Evolutionary conservation across 1,139 yeast species (phyloP).

Genomic region (Geotrichum aggregatum): DNA sequence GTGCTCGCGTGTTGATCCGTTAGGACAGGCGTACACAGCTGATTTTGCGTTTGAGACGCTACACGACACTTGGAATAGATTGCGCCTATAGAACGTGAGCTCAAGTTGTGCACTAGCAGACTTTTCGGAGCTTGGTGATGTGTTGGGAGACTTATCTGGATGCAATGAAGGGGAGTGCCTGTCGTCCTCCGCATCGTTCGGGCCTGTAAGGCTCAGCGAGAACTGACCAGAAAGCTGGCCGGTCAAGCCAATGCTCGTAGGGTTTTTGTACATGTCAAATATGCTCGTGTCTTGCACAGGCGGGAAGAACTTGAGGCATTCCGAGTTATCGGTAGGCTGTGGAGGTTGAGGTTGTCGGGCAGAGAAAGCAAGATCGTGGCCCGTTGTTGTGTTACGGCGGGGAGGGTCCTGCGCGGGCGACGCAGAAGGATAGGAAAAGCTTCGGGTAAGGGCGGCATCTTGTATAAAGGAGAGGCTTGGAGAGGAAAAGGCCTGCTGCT

Average conservation of each 20-base stretch:
- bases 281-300: slow-evolving; percentile 4
- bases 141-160: neutral
- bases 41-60: slow-evolving; percentile 31
- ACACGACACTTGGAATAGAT: slow-evolving; percentile 33
- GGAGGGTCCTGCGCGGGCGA: neutral
- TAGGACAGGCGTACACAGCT: slow-evolving; percentile 31
- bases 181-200: neutral
- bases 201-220: slow-evolving; percentile 9
- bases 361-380: slow-evolving; percentile 1
- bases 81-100: slow-evolving; percentile 35
- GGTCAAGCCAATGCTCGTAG: slow-evolving; percentile 4
- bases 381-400: slow-evolving; percentile 10
- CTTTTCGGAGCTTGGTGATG: neutral
- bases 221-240: slow-evolving; percentile 13
- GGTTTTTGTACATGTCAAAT: neutral
- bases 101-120: slow-evolving; percentile 21
- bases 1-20: slow-evolving; percentile 25
- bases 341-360: neutral
- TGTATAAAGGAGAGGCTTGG: neutral
- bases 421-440: neutral
- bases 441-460: neutral
- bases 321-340: neutral
- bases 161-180: neutral
- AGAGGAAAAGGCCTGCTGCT: neutral
- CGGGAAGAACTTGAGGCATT: slow-evolving; percentile 4